Evolutionary conservation across 1,139 yeast genomes (phyloP), one percentile per base, ranked within the genome.

Genomic region (Nakaseomyces glabratus): DNA sequence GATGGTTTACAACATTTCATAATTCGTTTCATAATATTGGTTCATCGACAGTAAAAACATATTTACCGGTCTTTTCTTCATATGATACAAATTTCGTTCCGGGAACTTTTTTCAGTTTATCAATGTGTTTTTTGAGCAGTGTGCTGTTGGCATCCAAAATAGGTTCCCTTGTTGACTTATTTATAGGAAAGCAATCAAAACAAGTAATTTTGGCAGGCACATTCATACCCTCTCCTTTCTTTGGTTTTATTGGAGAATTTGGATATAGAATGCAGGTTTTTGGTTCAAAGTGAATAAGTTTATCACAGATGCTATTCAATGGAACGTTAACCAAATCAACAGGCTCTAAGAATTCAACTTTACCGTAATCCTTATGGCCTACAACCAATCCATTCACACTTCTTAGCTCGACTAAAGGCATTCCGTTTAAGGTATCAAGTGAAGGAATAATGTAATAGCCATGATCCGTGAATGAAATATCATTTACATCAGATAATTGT

Each of bases 401-500:
- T 38, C 79, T 73, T 34, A 85, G 68, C 41, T 82, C 80, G 9
- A 73, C 62, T 31, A 82, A 62, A 0, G 86, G 58, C 67, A 71
- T 67, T 29, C 67, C 61, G 39, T 72, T 68, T 39, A 90, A 63
- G 37, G 74, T 76, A 4, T 74, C 68, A 31, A 78, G 51, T 5
- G 85, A 63, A 17, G 97, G 97, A 3, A 82, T 71, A 35, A 78
- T 79, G 86, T 93, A 90, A 60, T 88, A 90, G 1, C 90, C 95
- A 34, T 79, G 73, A 20, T 74, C 78, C 28, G 68, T 68, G 24
- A 60, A 63, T 24, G 63, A 53, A 28, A 63, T 65, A 24, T 63
- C 65, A 29, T 64, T 28, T 10, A 23, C 19, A 21, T 29, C 32
- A 21, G 20, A 24, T 5, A 25, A 6, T 20, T 17, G 24, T 15